Base-by-base conservation (phyloP, 2,329 filamentous ascomycete species). In the Fulvia fulva region DNA sequence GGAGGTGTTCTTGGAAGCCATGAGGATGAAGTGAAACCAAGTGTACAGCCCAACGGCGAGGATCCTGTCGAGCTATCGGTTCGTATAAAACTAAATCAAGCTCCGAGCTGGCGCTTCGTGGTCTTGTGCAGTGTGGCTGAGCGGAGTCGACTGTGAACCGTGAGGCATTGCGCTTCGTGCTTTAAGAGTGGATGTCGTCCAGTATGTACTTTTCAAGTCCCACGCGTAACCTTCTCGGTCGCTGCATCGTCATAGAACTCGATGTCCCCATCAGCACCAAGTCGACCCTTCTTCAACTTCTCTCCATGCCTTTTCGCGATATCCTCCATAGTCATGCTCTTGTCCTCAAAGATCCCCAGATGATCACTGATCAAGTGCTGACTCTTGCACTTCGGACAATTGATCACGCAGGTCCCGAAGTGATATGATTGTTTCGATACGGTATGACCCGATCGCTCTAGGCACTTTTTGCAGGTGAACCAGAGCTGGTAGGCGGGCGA, bases 341-440 rank as follows among this genome's bases (percentile, higher is more conserved):
- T 81, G 65, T 92, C 84, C 34, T 87, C 87, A 70, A 94, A 94
- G 51, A 93, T 89, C 78, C 84, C 85, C 52, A 99, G 77, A 74
- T 99, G 89, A 74, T 99, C 94, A 70, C 86, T 88, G 68, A 99
- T 97, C 65, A 99, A 77, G 77, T 99, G 94, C 23, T 91, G 83
- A 71, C 90, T 92, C 69, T 87, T 86, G 76, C 94, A 99, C 3
- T 80, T 79, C 0, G 94, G 93, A 72, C 94, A 99, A 32, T 88
- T 87, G 64, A 97, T 92, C 57, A 99, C 80, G 4, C 94, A 88
- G 1, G 91, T 93, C 34, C 94, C 94, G 63, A 87, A 81, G 75
- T 97, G 92, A 73, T 99, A 99, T 30, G 91, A 94, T 71, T 97
- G 94, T 75, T 97, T 97, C 28, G 90, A 91, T 67, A 99, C 81